Base-by-base conservation (phyloP, 2,329 filamentous ascomycete species). In the Pyrenophora teres region DNA sequence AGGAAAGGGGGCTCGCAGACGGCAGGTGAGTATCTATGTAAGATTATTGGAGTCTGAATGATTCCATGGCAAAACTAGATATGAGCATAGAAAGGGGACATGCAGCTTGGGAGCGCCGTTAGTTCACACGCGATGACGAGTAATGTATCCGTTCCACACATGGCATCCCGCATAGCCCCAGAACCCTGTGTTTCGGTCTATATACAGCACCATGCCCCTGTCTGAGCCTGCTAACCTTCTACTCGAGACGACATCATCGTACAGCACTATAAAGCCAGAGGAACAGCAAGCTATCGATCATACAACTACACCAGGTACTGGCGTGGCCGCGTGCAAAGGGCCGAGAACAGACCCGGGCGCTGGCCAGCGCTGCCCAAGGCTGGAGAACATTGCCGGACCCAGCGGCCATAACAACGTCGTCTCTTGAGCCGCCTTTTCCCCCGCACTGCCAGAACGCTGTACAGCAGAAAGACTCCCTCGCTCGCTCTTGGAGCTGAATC, bases 121-220 rank as follows among this genome's bases (percentile, higher is more conserved):
- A 56, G 54, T 53, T 47, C 33, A 47, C 52, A 46, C 57, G 49
- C 52, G 43, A 63, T 61, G 60, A 57, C 60, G 60, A 63, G 56
- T 61, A 63, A 56, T 58, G 53, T 55, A 45, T 46, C 48, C 46
- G 53, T 58, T 56, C 50, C 50, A 51, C 50, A 51, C 59, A 62
- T 60, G 59, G 59, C 54, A 54, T 50, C 49, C 58, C 58, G 46
- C 56, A 45, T 36, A 62, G 55, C 55, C 56, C 59, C 50, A 59
- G 57, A 52, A 44, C 54, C 47, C 50, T 54, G 54, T 45, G 51
- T 54, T 50, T 52, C 47, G 46, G 51, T 25, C 59, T 50, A 53
- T 54, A 50, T 50, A 43, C 56, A 40, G 51, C 49, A 44, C 18
- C 39, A 40, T 39, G 47, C 55, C 55, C 56, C 52, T 58, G 56